A percentile compares a stretch with the other conserved stretches of the same genome.
phyloP scores from a whole-genome alignment of 768 basidiomycete genomes.

The Tephrocybe sp. region DNA sequence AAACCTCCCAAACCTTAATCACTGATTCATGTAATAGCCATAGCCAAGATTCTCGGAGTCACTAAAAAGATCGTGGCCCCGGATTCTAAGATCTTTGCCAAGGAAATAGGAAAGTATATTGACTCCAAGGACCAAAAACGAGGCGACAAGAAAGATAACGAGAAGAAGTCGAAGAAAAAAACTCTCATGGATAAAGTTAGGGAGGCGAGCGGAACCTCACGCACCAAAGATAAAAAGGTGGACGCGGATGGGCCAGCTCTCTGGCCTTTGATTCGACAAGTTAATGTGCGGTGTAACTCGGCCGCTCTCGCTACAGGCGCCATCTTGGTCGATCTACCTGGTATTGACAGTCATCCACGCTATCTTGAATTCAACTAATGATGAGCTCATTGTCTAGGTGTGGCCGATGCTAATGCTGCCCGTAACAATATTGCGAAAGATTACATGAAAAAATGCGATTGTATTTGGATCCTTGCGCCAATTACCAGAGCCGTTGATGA shows the following conservation, averaged over 20 bases:
- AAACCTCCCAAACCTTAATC: neutral
- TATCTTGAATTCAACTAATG: neutral
- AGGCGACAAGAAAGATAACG: constrained; percentile 35
- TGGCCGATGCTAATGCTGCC: constrained; percentile 66
- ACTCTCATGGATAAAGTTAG: constrained; percentile 34
- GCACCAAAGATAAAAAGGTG: constrained; percentile 18
- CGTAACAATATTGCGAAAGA: constrained; percentile 62
- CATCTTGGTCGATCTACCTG: constrained; percentile 63
- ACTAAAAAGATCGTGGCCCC: constrained; percentile 51
- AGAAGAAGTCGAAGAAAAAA: constrained; percentile 37
- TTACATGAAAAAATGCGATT: constrained; percentile 66
- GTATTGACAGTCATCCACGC: constrained; percentile 22
- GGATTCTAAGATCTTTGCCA: constrained; percentile 51
- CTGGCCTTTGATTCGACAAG: constrained; percentile 66
- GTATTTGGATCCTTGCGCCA: constrained; percentile 68
- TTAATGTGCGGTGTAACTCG: constrained; percentile 56
- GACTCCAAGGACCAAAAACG: constrained; percentile 64
- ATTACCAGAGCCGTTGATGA: constrained; percentile 66
- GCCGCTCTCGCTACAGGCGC: constrained; percentile 58
- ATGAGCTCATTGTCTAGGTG: constrained; percentile 29
- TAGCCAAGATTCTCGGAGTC: constrained; percentile 47
- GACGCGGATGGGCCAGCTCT: constrained; percentile 41
- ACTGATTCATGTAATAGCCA: constrained; percentile 28
- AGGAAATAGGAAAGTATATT: constrained; percentile 62
- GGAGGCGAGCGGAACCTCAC: constrained; percentile 21